phyloP scores from a whole-genome alignment of 441 rosid genomes.

The Dalechampia spathulata region DNA sequence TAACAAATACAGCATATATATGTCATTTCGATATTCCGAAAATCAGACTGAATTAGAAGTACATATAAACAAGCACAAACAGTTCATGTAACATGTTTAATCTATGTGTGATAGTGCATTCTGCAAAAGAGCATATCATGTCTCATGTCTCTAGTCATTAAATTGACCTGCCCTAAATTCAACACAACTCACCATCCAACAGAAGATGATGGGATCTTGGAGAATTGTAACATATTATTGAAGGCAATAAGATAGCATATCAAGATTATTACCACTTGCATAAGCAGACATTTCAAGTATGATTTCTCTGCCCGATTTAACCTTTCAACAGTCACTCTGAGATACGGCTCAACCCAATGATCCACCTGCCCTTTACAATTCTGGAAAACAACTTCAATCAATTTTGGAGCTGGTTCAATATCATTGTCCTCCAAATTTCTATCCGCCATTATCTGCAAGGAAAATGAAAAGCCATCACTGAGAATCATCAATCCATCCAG shows the following conservation, averaged over 20 bases:
- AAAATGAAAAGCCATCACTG: too few species aligned
- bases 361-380: conserved; percentile 96
- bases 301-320: conserved; percentile 67
- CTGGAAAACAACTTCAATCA: conserved; percentile 85
- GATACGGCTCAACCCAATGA: conserved; percentile 92
- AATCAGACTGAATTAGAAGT: too few species aligned
- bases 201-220: too few species aligned
- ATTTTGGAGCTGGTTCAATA: conserved; percentile 95
- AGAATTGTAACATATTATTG: too few species aligned
- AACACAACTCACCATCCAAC: too few species aligned
- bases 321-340: conserved; percentile 74
- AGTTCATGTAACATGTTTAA: not conserved
- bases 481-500: not conserved
- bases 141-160: too few species aligned
- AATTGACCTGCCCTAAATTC: too few species aligned
- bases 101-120: too few species aligned
- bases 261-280: conserved; percentile 74
- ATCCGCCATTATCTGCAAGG: conserved; percentile 65
- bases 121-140: too few species aligned
- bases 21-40: too few species aligned
- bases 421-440: conserved; percentile 82
- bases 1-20: conserved; percentile 18
- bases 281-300: conserved; percentile 82
- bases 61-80: too few species aligned
- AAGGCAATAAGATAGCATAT: too few species aligned